These are phyloP conservation scores for Crassisporium funariophilum DNA, from an alignment of 768 basidiomycete species.

Conservation along the genomic window DNA sequence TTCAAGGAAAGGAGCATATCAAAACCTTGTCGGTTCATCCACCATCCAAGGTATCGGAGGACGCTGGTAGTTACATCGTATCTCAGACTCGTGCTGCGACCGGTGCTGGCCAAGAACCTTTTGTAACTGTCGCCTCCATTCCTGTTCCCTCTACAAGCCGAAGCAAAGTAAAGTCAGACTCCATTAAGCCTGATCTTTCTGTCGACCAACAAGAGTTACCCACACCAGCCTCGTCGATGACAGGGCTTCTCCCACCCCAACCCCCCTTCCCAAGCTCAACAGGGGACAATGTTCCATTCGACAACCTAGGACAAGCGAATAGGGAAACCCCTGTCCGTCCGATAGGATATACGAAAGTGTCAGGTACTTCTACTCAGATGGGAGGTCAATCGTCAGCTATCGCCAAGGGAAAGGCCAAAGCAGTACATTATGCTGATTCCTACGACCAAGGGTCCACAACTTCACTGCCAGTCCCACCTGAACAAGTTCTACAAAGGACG, in stretches of 20 bases:
- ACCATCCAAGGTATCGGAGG: background rate
- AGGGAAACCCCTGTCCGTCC: conserved; percentile 6
- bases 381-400: conserved; percentile 4
- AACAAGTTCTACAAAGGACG: conserved; percentile 65
- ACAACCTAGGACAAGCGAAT: background rate
- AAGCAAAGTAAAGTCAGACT: too few species aligned
- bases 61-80: too few species aligned
- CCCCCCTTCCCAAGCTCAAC: background rate
- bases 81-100: background rate
- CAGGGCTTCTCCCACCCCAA: conserved; percentile 11
- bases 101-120: conserved; percentile 21
- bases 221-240: conserved; percentile 22
- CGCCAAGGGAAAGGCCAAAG: conserved; percentile 32
- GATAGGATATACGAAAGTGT: background rate
- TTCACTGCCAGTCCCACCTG: conserved; percentile 51
- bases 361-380: conserved; percentile 7
- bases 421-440: conserved; percentile 42
- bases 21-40: conserved; percentile 6
- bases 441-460: conserved; percentile 2
- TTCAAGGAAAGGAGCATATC: conserved; percentile 37
- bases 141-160: too few species aligned
- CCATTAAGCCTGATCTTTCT: too few species aligned
- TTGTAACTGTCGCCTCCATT: conserved; percentile 27
- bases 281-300: background rate
- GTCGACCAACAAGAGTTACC: too few species aligned